A percentile compares a stretch with the other conserved stretches of the same genome.
Conservation (phyloP, 805 yeast genomes). For the Zygosaccharomyces kombuchaensis region DNA sequence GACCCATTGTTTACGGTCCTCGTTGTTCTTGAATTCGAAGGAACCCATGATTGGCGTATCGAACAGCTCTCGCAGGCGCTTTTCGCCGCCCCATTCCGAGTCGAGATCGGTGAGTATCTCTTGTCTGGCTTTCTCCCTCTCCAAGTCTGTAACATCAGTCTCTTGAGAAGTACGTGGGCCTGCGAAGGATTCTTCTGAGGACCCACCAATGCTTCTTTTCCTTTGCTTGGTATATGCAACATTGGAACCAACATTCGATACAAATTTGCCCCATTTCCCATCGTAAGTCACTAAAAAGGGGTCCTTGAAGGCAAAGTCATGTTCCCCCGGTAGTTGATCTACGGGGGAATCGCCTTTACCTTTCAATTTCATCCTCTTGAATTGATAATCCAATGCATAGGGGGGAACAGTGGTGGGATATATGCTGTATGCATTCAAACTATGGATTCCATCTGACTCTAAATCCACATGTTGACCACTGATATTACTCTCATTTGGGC, state of each 20-base stretch:
- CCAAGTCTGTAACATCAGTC: slow-evolving; percentile 9
- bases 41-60: slow-evolving; percentile 27
- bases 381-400: slow-evolving; percentile 53
- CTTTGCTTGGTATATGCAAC: slow-evolving; percentile 23
- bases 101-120: slow-evolving; percentile 41
- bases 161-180: slow-evolving; percentile 10
- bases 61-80: slow-evolving; percentile 52
- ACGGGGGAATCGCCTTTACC: slow-evolving; percentile 8
- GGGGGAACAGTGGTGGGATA: slow-evolving; percentile 53
- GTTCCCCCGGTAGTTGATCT: neutral
- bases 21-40: slow-evolving; percentile 26
- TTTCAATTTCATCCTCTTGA: slow-evolving; percentile 14
- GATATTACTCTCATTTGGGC: neutral
- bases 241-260: slow-evolving; percentile 35
- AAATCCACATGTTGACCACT: neutral
- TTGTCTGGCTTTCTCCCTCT: slow-evolving; percentile 16
- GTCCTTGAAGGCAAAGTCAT: slow-evolving; percentile 22
- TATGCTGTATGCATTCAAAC: slow-evolving; percentile 35
- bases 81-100: slow-evolving; percentile 69
- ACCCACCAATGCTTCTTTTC: slow-evolving; percentile 1
- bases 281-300: slow-evolving; percentile 38
- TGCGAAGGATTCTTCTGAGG: slow-evolving; percentile 4
- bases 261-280: slow-evolving; percentile 49
- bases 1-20: slow-evolving; percentile 32
- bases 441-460: neutral